These are phyloP conservation scores for Whalleya microplaca DNA, from an alignment of 2,329 filamentous ascomycete species.

Conservation along the genomic window DNA sequence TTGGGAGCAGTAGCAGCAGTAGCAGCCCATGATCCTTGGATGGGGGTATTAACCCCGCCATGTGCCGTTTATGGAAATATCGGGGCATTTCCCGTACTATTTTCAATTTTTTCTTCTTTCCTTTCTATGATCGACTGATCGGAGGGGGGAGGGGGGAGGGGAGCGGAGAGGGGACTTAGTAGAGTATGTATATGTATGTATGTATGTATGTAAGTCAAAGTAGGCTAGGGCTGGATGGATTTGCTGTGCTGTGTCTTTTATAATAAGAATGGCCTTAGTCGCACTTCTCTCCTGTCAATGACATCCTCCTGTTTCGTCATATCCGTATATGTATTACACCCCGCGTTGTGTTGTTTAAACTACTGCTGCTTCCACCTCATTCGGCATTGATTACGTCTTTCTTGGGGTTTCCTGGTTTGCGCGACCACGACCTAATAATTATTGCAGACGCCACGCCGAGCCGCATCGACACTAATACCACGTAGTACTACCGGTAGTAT, in stretches of 20 bases:
- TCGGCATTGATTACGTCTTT: too few species aligned
- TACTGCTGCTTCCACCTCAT: too few species aligned
- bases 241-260: background rate
- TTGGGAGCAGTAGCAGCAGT: too few species aligned
- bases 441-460: background rate
- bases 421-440: too few species aligned
- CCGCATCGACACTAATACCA: background rate
- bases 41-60: background rate
- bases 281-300: background rate
- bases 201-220: too few species aligned
- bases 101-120: background rate
- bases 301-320: background rate
- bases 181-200: too few species aligned
- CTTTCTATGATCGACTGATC: too few species aligned
- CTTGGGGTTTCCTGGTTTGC: too few species aligned
- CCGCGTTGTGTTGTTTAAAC: background rate
- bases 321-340: background rate
- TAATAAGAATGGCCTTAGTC: background rate
- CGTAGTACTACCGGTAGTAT: too few species aligned
- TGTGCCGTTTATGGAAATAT: background rate
- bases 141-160: too few species aligned
- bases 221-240: background rate
- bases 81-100: background rate
- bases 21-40: background rate
- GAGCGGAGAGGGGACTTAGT: background rate